These are phyloP conservation scores for Talaromyces sp. DNA, from an alignment of 2,329 filamentous ascomycete genomes.

Conservation along the genomic window DNA sequence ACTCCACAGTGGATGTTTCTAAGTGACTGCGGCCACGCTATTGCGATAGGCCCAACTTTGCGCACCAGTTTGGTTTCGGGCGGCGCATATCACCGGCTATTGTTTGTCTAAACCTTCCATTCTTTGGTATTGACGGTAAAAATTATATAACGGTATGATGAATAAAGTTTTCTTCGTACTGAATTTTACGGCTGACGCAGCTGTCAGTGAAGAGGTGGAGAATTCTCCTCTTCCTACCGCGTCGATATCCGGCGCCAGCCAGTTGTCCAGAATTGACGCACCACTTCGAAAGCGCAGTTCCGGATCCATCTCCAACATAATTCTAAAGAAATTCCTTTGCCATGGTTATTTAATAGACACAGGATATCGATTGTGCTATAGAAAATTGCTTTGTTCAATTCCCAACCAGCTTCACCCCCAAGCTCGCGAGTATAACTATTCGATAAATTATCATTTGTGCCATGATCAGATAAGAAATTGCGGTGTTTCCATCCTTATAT, in stretches of 20 bases:
- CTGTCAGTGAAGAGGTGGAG: background rate
- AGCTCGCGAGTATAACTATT: background rate
- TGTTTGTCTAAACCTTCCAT: no score
- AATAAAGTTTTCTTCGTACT: background rate
- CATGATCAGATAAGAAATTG: background rate
- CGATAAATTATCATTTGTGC: background rate
- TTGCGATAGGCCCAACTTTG: background rate
- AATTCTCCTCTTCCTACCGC: background rate
- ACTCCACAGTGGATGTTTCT: background rate
- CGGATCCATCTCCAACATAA: background rate
- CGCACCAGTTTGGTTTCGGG: background rate
- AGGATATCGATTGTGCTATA: background rate
- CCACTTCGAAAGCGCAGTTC: background rate
- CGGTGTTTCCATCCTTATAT: background rate
- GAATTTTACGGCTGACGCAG: background rate
- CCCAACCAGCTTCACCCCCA: background rate
- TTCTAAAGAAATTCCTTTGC: background rate
- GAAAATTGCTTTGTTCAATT: background rate
- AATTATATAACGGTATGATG: background rate
- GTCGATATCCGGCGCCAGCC: background rate
- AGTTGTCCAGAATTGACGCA: background rate
- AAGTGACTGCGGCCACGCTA: no score
- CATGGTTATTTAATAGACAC: background rate
- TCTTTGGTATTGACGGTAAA: no score
- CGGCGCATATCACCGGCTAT: background rate